Percentiles rank a stretch among this genome's conserved stretches.
Conservation (phyloP, 257 asterid species). For the Linaria vulgaris region DNA sequence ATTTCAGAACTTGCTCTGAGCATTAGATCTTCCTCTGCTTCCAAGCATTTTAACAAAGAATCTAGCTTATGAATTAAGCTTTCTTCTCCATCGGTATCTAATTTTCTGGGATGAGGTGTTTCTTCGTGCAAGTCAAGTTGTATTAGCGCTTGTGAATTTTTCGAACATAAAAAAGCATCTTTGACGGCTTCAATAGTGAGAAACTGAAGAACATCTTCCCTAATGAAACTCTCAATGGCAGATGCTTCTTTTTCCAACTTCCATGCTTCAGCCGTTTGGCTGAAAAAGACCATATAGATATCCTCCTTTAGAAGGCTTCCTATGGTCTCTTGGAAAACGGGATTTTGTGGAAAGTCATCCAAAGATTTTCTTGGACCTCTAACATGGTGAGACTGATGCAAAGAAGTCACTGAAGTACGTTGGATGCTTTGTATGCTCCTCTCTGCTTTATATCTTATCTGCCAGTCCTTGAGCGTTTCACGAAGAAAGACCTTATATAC, state of each 20-base stretch:
- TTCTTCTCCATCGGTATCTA: constrained; percentile 37
- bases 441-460: constrained; percentile 2
- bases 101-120: constrained; percentile 31
- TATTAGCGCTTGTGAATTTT: constrained; percentile 12
- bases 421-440: neutral
- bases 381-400: no score
- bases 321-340: constrained; percentile 14
- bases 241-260: constrained; percentile 33
- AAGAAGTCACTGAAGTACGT: neutral
- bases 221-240: constrained; percentile 30
- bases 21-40: constrained; percentile 47
- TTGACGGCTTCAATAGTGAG: constrained; percentile 33
- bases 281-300: constrained; percentile 33
- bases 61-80: constrained; percentile 38
- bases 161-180: constrained; percentile 22
- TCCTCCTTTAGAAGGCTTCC: constrained; percentile 40
- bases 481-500: constrained; percentile 24
- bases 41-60: constrained; percentile 31
- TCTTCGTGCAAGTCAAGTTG: constrained; percentile 22
- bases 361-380: no score
- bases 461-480: constrained; percentile 31
- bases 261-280: constrained; percentile 37
- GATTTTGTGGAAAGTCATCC: neutral
- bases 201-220: constrained; percentile 41
- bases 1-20: constrained; percentile 38